phyloP scores from a whole-genome alignment of 495 filamentous ascomycete genomes.

The Durotheca rogersii region DNA sequence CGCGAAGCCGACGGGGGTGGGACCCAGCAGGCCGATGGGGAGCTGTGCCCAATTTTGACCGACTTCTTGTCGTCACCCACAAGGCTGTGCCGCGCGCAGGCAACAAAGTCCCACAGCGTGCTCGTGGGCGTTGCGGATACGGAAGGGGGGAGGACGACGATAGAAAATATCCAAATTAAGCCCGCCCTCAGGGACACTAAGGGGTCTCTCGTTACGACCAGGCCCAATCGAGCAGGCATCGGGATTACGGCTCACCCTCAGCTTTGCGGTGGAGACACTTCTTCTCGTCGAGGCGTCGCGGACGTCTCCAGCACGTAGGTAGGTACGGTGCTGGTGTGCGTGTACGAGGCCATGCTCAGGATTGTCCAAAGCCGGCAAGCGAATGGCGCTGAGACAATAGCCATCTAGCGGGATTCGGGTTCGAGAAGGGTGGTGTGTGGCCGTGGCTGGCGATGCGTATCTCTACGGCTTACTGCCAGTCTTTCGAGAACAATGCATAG shows the following conservation, averaged over 20 bases:
- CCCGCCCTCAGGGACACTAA: too few relatives aligned
- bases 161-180: too few relatives aligned
- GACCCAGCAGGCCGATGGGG: too few relatives aligned
- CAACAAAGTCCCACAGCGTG: not conserved
- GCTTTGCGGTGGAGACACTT: not conserved
- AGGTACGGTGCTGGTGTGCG: too few relatives aligned
- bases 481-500: slow-evolving; percentile 29
- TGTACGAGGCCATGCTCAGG: too few relatives aligned
- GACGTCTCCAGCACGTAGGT: not conserved
- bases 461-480: slow-evolving; percentile 12
- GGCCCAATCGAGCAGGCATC: slow-evolving; percentile 3
- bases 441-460: slow-evolving; percentile 8
- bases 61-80: too few relatives aligned
- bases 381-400: too few relatives aligned
- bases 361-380: not conserved
- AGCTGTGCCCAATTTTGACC: not conserved
- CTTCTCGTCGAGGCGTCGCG: too few relatives aligned
- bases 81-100: not conserved
- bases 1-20: not conserved
- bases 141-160: too few relatives aligned
- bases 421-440: not conserved
- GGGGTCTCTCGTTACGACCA: too few relatives aligned
- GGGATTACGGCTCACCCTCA: slow-evolving; percentile 1
- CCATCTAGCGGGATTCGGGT: not conserved
- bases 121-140: not conserved